Base-by-base conservation (phyloP, 1,284 basidiomycete species). In the Papiliotrema flavescens region DNA sequence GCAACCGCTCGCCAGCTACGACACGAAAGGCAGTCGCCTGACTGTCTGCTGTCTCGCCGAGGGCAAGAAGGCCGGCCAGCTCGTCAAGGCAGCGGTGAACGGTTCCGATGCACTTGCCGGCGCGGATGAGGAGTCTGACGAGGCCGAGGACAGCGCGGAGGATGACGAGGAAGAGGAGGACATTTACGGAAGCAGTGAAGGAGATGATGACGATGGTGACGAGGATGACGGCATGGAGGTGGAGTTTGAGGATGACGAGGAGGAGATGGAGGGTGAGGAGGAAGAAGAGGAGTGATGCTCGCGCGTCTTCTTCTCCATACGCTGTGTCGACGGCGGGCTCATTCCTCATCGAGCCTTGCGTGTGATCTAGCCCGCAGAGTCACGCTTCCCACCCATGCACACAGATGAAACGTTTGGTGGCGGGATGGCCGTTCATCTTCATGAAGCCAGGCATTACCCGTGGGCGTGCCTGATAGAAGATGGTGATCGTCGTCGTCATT, bases 1-100 rank as follows among this genome's bases (percentile, higher is more conserved):
- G 76, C 63, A 75, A 36, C 84, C 90, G 0, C 76, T 84, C 1
- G 82, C 82, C 2, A 80, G 77, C 49, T 93, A 91, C 69, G 87
- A 93, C 73, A 88, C 89, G 0, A 90, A 90, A 61, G 89, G 88
- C 9, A 89, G 85, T 36, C 80, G 91, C 14, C 74, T 95, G 66
- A 93, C 89, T 7, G 92, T 90, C 66, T 77, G 91, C 34, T 80
- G 84, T 4, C 69, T 90, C 40, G 87, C 85, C 7, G 73, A 74
- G n/a, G 70, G 73, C 60, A 82, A 82, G 6, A 81, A 82, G 70
- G 6, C 58, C 63, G 37, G 67, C 68, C 36, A 68, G 62, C 17
- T 54, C 49, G 43, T 23, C 56, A 55, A 1, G 53, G 55, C 3
- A 60, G 56, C 5, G 65, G 66, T 14, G 59, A 63, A 63, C 13